A percentile compares a stretch with the other conserved stretches of the same genome.
Evolutionary conservation across 805 yeast genomes (phyloP).

Genomic region (Yarrowia osloensis): DNA sequence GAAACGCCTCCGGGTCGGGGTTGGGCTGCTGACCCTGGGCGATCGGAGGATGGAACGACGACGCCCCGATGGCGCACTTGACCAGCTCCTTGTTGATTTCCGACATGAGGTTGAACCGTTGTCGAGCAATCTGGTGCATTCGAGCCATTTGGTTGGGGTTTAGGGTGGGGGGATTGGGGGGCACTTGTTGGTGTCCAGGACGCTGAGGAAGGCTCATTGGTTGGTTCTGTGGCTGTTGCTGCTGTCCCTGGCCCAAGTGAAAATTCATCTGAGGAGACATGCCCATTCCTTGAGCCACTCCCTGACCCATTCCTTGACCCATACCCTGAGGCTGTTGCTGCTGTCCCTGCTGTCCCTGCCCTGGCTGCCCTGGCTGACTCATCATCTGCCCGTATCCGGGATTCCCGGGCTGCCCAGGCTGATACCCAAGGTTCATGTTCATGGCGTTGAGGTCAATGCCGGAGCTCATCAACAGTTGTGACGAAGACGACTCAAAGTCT

Average conservation of each 20-base stretch:
- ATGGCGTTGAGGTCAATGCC: constrained; percentile 29
- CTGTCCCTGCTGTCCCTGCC: background rate
- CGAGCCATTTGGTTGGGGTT: constrained; percentile 4
- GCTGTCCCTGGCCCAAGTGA: constrained; percentile 1
- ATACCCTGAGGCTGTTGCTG: background rate
- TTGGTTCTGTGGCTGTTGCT: background rate
- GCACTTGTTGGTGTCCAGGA: background rate
- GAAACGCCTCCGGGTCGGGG: constrained; percentile 32
- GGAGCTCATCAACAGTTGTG: constrained; percentile 7
- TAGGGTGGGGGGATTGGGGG: background rate
- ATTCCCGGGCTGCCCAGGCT: background rate
- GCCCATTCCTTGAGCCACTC: background rate
- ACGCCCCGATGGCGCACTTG: constrained; percentile 34
- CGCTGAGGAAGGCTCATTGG: background rate
- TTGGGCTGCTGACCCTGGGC: constrained; percentile 16
- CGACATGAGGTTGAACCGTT: constrained; percentile 39
- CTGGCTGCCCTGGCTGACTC: background rate
- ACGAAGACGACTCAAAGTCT: constrained; percentile 25
- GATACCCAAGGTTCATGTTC: constrained; percentile 26
- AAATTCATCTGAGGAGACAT: constrained; percentile 26
- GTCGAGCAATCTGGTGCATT: background rate
- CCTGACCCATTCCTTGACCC: background rate
- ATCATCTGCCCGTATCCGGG: constrained; percentile 19
- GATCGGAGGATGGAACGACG: constrained; percentile 25
- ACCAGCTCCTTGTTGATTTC: constrained; percentile 42